Evolutionary conservation across 306 rosid species (phyloP).

Genomic region (Medicago truncatula): DNA sequence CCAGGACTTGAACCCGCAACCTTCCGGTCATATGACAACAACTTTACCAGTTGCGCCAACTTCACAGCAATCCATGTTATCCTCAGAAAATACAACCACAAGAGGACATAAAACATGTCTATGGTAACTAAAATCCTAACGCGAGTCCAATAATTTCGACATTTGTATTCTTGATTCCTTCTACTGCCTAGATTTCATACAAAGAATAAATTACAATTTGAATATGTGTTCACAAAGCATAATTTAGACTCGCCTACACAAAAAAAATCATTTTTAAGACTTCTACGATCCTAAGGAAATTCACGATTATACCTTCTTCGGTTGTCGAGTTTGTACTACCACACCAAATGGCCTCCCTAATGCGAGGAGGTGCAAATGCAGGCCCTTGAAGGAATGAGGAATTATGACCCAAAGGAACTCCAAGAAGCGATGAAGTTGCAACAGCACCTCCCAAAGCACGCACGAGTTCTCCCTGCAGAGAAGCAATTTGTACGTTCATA

Average conservation of each 20-base stretch:
- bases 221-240: constrained; percentile 9
- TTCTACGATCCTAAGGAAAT: constrained; percentile 31
- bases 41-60: too few relatives aligned
- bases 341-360: constrained; percentile 98
- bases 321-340: constrained; percentile 92
- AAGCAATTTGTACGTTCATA: constrained; percentile 25
- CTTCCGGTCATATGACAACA: too few relatives aligned
- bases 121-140: constrained; percentile 3
- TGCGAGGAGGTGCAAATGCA: constrained; percentile 96
- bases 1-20: too few relatives aligned
- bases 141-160: constrained; percentile 5
- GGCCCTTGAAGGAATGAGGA: constrained; percentile 99
- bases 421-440: constrained; percentile 88
- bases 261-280: neutral
- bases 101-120: constrained; percentile 21
- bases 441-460: constrained; percentile 89
- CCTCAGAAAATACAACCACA: constrained; percentile 1
- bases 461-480: constrained; percentile 79
- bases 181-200: constrained; percentile 5
- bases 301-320: constrained; percentile 74
- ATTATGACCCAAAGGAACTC: constrained; percentile 96
- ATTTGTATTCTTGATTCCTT: constrained; percentile 33
- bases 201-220: constrained; percentile 25
- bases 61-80: neutral
- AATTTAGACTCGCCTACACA: neutral